Base-by-base conservation (phyloP, 1,139 yeast species). In the Diutina catenulata region DNA sequence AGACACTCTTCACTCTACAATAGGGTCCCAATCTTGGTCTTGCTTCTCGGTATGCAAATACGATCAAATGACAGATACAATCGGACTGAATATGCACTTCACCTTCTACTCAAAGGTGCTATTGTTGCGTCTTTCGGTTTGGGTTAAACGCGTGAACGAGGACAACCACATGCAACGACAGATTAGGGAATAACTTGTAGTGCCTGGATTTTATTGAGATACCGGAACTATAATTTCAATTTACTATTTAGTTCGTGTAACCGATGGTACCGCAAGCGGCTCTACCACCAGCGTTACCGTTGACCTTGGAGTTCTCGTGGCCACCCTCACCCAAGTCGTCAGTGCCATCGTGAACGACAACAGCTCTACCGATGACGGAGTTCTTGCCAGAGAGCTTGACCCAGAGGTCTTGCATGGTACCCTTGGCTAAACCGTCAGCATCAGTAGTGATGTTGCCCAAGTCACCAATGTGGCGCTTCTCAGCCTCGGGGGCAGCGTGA, bases 191-290 rank as follows among this genome's bases (percentile, higher is more conserved):
- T n/a, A n/a, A n/a, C n/a, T n/a, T n/a, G n/a, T n/a, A n/a, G n/a
- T n/a, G n/a, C n/a, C n/a, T n/a, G n/a, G n/a, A n/a, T n/a, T n/a
- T n/a, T n/a, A n/a, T n/a, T n/a, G n/a, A n/a, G n/a, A n/a, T n/a
- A n/a, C n/a, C n/a, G n/a, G n/a, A n/a, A n/a, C n/a, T n/a, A n/a
- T n/a, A n/a, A n/a, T n/a, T n/a, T n/a, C n/a, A n/a, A n/a, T n/a
- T n/a, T n/a, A n/a, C n/a, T n/a, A 20, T 13, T 49, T 62, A 65
- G 42, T 60, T 57, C 45, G 83, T 53, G 47, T 82, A 56, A 54
- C 98, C 97, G 69, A 91, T 88, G 58, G 91, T 97, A 71, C 98
- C 97, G 70, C 98, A 91, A 48, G 98, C 98, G 49, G 94, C 88
- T 77, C 98, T 86, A 52, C 82, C 91, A 60, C 98, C 97, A 45